Base-by-base conservation (phyloP, 2,329 filamentous ascomycete genomes). In the Aspergillus arachidicola region DNA sequence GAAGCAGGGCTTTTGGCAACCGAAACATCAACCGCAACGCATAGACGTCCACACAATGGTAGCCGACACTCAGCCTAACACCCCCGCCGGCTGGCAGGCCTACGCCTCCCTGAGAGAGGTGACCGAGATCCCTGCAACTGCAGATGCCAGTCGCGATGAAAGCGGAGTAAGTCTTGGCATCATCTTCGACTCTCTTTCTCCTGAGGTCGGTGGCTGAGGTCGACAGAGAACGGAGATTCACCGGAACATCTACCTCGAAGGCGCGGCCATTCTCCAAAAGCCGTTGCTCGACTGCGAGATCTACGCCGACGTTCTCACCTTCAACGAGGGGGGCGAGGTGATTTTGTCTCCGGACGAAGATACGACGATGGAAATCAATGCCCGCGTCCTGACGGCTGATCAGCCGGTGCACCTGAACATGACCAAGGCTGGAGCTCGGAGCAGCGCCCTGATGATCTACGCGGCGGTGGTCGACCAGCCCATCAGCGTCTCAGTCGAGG, bases 311-410 rank as follows among this genome's bases (percentile, higher is more conserved):
- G 34, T 59, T n/a, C 3, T 59, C 4, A 32, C 46, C 32, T 59
- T 59, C 16, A 38, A 32, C 3, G 26, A 7, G 14, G 19, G 26
- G 2, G 36, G 16, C 36, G 57, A 53, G 43, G 38, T 51, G 6
- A 50, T 12, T n/a, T 4, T 59, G 19, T 59, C 57, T 21, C n/a
- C 45, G 5, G 30, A 16, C 2, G 23, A 38, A 51, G 21, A 34
- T 28, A 59, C 28, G 12, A 38, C 14, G 3, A 19, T 59, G 12
- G 45, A 51, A 14, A 26, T 59, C 30, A 36, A 34, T 43, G 32
- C 57, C 12, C 45, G 57, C 6, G 57, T 59, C 11, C 28, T 59
- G 10, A 59, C 57, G 10, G 57, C 57, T 30, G 57, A 59, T 21
- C n/a, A 23, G n/a, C 57, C 57, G 7, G 57, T 59, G 30, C 28